Percentiles rank a stretch among this genome's conserved stretches.
Evolutionary conservation across 192 early-diverging fungal species (phyloP).

Genomic region (Paraglomus occultum): DNA sequence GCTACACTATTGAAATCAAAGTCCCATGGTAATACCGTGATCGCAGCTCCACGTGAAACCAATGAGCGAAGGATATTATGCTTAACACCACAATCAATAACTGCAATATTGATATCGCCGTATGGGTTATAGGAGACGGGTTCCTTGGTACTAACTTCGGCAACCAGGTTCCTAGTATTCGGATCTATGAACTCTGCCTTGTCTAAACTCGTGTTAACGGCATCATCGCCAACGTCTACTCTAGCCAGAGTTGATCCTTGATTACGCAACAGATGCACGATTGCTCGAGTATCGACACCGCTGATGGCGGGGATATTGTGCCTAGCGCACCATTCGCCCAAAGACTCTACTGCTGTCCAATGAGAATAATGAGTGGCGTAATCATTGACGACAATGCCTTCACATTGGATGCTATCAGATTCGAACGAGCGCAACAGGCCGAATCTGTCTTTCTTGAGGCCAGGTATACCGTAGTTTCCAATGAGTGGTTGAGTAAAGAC

Average conservation of each 20-base stretch:
- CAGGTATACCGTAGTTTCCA: slow-evolving; percentile 93
- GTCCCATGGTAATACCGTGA: slow-evolving; percentile 89
- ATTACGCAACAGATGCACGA: slow-evolving; percentile 80
- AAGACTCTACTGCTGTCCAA: slow-evolving; percentile 89
- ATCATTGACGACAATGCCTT: slow-evolving; percentile 86
- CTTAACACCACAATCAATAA: slow-evolving; percentile 91
- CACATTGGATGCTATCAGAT: slow-evolving; percentile 78
- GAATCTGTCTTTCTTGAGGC: slow-evolving; percentile 65
- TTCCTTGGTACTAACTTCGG: slow-evolving; percentile 73
- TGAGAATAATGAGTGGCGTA: slow-evolving; percentile 91
- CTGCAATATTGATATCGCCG: slow-evolving; percentile 78
- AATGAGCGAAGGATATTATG: slow-evolving; percentile 90
- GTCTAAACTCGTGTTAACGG: slow-evolving; percentile 39
- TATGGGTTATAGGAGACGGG: slow-evolving; percentile 70
- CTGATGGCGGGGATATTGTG: slow-evolving; percentile 82
- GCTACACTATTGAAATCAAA: slow-evolving; percentile 63
- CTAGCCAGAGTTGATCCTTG: slow-evolving; percentile 85
- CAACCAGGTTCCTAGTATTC: slow-evolving; percentile 72
- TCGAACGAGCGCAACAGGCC: slow-evolving; percentile 90
- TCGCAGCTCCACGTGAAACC: slow-evolving; percentile 71
- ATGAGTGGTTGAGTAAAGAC: slow-evolving; percentile 96
- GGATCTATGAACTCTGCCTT: slow-evolving; percentile 63
- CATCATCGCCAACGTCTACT: slow-evolving; percentile 64
- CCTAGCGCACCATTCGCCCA: slow-evolving; percentile 85
- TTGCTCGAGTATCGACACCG: slow-evolving; percentile 90